A percentile compares a stretch with the other conserved stretches of the same genome.
Conservation (phyloP, 78 protist genomes). For the Neovahlkampfia damariscottae region DNA sequence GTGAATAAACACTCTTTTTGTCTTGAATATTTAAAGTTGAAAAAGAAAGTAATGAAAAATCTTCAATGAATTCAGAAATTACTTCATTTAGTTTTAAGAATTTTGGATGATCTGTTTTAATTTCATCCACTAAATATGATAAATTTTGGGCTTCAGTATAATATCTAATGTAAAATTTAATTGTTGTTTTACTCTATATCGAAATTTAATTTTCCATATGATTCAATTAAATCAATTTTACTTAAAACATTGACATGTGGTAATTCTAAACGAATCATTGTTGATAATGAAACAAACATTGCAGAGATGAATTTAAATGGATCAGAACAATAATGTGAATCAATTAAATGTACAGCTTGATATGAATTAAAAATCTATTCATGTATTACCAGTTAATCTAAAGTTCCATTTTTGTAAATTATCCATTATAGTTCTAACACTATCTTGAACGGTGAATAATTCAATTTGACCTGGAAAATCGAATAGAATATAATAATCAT, state of each 20-base stretch:
- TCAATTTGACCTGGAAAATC: slow-evolving; percentile 98
- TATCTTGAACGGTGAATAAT: slow-evolving; percentile 79
- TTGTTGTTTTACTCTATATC: too few species aligned
- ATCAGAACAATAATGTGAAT: slow-evolving; percentile 65
- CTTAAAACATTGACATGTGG: slow-evolving; percentile 94
- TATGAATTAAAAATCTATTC: neutral
- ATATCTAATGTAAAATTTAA: too few species aligned
- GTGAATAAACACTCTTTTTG: neutral
- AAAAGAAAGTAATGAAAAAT: slow-evolving; percentile 67
- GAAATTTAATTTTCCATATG: slow-evolving; percentile 58
- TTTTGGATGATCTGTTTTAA: neutral
- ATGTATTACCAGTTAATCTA: slow-evolving; percentile 36
- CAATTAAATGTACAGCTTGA: slow-evolving; percentile 61
- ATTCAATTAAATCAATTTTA: slow-evolving; percentile 79
- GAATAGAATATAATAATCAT: slow-evolving; percentile 42
- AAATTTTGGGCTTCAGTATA: slow-evolving; percentile 67
- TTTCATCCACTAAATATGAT: neutral
- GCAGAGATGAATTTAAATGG: slow-evolving; percentile 78
- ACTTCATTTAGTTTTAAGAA: slow-evolving; percentile 34
- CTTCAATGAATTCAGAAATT: slow-evolving; percentile 58
- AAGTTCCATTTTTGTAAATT: slow-evolving; percentile 45
- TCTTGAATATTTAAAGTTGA: slow-evolving; percentile 32
- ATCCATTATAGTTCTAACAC: slow-evolving; percentile 47
- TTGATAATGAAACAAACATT: slow-evolving; percentile 60
- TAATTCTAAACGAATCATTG: slow-evolving; percentile 73